Evolutionary conservation across 805 yeast species (phyloP).

Genomic region (Kazachstania kunashirensis): DNA sequence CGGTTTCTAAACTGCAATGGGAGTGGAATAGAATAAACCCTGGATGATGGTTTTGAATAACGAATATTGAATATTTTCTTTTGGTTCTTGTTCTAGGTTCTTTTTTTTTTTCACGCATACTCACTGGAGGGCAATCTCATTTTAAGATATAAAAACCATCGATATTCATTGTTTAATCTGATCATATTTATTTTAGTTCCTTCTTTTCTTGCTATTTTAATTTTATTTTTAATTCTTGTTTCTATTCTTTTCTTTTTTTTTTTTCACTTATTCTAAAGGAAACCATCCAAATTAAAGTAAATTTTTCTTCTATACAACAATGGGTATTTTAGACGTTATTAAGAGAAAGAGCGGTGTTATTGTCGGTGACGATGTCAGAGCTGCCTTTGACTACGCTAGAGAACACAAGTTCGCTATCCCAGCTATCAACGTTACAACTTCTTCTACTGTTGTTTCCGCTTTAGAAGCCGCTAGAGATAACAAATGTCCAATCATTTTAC

Average conservation of each 20-base stretch:
- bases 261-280: not conserved
- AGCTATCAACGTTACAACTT: slow-evolving; percentile 95
- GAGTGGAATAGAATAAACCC: no score
- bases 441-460: slow-evolving; percentile 94
- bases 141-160: no score
- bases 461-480: slow-evolving; percentile 94
- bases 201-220: not conserved
- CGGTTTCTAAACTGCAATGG: no score
- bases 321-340: slow-evolving; percentile 68
- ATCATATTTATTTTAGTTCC: not conserved
- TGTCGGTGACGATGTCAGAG: slow-evolving; percentile 90
- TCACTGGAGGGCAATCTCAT: no score
- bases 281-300: slow-evolving; percentile 4
- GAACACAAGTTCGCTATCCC: slow-evolving; percentile 92
- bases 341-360: slow-evolving; percentile 94
- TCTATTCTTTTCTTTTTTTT: not conserved
- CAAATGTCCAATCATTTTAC: slow-evolving; percentile 91
- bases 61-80: no score
- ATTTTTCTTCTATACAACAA: slow-evolving; percentile 21
- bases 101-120: no score
- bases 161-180: no score
- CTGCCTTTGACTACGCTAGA: slow-evolving; percentile 85
- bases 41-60: no score
- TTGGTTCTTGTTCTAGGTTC: no score
- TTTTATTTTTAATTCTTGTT: no score